Conservation (phyloP, 1,284 basidiomycete genomes). For the Gomphus sp. region DNA sequence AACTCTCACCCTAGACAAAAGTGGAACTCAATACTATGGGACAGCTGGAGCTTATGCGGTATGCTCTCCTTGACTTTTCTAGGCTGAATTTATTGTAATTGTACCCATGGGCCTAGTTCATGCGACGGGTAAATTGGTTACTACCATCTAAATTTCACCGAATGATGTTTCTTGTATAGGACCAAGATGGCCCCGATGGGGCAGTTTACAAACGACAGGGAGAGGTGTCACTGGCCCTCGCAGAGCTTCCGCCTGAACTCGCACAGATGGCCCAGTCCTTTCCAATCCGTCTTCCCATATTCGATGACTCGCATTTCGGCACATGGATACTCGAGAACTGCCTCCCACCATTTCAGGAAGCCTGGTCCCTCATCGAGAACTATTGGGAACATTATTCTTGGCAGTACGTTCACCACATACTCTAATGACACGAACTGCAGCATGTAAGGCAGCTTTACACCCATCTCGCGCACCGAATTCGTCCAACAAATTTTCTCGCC, state of each 20-base stretch:
- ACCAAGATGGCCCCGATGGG: background rate
- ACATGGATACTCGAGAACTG: slow-evolving; percentile 6
- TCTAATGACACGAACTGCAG: background rate
- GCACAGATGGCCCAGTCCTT: slow-evolving; percentile 5
- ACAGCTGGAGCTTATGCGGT: slow-evolving; percentile 7
- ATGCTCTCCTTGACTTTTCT: background rate
- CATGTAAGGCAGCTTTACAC: background rate
- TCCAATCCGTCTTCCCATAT: background rate
- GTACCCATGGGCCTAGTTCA: background rate
- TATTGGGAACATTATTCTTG: slow-evolving; percentile 10
- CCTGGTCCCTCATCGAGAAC: slow-evolving; percentile 9
- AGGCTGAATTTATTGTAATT: background rate
- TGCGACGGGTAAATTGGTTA: background rate
- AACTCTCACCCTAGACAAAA: background rate
- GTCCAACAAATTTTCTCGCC: slow-evolving; percentile 5
- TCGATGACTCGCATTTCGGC: background rate
- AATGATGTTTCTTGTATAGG: background rate
- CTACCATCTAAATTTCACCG: background rate
- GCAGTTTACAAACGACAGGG: background rate
- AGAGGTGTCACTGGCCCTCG: background rate
- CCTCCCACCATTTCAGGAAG: slow-evolving; percentile 7
- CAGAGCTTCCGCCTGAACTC: slow-evolving; percentile 2
- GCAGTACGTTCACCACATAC: background rate
- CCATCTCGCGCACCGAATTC: slow-evolving; percentile 1
- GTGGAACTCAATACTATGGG: slow-evolving; percentile 6